Base-by-base conservation (phyloP, 371 early-diverging fungal species). In the Umbelopsis sp. region DNA sequence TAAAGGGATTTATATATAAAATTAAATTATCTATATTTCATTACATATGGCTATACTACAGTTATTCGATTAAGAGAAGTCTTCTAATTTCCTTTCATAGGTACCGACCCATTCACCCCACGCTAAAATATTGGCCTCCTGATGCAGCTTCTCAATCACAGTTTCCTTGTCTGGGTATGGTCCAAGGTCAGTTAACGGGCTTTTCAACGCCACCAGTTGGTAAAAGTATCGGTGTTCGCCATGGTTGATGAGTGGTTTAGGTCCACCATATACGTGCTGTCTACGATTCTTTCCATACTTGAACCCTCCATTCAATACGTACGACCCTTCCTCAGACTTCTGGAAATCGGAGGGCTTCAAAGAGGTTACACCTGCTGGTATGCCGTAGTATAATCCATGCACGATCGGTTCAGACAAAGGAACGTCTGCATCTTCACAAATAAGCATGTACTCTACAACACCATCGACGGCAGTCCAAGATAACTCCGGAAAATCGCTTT, bases 51-150 rank as follows among this genome's bases (percentile, higher is more conserved):
- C 29, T 41, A 41, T 41, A 5, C 12, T 7, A 41, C 7, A 5
- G 41, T 10, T 7, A 41, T 41, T 12, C 1, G 38, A 12, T 41
- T 41, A 41, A 10, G 41, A 7, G 7, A 41, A 41, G 41, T 41
- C 41, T 41, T 48, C 48, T 7, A 57, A 22, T 22, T 16, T 57
- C 18, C 57, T 57, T 22, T 57, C 57, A 25, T 37, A 57, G 8
- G 5, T 37, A 24, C 57, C 57, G 25, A 57, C 8, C 57, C 57
- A 57, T 57, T 57, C 57, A 57, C 57, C 57, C 57, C 57, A 57
- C 12, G 57, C 57, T 5, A 57, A 37, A 25, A 57, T 22, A 57
- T 9, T 57, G 3, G 14, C 22, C 24, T 57, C 57, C 35, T 25
- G 35, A 8, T 25, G n/a, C 57, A 57, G 29, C 10, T 32, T 37